These are phyloP conservation scores for Sporothrix schenckii DNA, from an alignment of 2,329 filamentous ascomycete genomes.

Conservation along the genomic window DNA sequence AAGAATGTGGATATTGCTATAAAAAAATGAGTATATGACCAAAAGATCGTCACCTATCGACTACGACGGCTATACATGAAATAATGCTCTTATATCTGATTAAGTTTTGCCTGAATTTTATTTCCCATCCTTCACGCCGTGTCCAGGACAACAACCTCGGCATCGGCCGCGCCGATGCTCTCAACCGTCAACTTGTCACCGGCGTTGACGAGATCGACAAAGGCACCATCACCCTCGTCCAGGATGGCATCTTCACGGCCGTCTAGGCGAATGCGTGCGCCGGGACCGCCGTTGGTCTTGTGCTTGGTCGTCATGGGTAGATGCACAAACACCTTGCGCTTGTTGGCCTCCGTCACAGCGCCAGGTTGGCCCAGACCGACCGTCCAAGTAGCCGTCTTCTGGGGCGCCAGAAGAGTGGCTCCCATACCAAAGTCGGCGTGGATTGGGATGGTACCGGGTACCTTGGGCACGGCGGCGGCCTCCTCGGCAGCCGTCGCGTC, in stretches of 20 bases:
- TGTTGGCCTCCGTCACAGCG: constrained; percentile 53
- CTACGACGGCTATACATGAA: background rate
- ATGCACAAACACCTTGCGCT: constrained; percentile 78
- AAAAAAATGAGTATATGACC: constrained; percentile 1
- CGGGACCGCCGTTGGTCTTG: constrained; percentile 62
- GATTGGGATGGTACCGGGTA: constrained; percentile 74
- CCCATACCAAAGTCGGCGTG: constrained; percentile 85
- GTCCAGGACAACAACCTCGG: constrained; percentile 70
- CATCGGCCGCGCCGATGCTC: constrained; percentile 68
- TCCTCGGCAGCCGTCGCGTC: constrained; percentile 66
- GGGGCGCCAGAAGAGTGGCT: constrained; percentile 70
- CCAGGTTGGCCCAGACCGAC: constrained; percentile 65
- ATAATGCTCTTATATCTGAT: background rate
- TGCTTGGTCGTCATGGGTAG: constrained; percentile 66
- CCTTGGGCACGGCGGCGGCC: constrained; percentile 61
- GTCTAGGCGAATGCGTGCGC: constrained; percentile 69
- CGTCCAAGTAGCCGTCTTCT: constrained; percentile 63
- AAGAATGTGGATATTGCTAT: background rate
- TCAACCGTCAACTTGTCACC: constrained; percentile 68
- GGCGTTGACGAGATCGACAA: constrained; percentile 58
- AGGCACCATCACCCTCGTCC: constrained; percentile 71
- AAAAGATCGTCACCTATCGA: background rate
- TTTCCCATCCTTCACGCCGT: constrained; percentile 51
- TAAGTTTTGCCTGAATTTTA: background rate
- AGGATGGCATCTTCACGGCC: constrained; percentile 68